Evolutionary conservation across 2,329 filamentous ascomycete genomes (phyloP), one percentile per base, ranked within the genome.

Genomic region (Cladophialophora immunda): DNA sequence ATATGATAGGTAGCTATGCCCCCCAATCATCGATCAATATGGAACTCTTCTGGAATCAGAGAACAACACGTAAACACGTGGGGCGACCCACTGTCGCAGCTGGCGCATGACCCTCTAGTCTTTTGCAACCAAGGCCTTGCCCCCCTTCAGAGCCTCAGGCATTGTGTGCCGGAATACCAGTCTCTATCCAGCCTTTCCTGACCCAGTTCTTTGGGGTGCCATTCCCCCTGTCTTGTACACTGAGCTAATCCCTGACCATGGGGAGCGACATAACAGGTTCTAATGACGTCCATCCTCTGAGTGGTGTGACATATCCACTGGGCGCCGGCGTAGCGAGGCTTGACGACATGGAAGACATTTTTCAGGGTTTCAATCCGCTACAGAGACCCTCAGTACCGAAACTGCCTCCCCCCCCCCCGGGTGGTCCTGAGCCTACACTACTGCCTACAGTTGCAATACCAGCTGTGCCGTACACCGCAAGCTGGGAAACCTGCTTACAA

Each of bases 1-100:
- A 27, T 17, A 34, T 34, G 22, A 22, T 41, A 17, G 17, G 41
- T 34, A 27, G 50, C 2, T 3, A 41, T n/a, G n/a, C 8, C 17
- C 38, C 57, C 57, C 38, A 41, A 41, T 41, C 38, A 29, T 15
- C 22, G 8, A 50, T 50, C 19, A 13, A 32, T n/a, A 36, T 32
- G 45, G 58, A 36, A 54, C 30, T 4, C n/a, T 61, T 61, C 58
- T 61, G 58, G 58, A 61, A 61, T 61, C 47, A 47, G 41, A 61
- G 45, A 53, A 52, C 29, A 38, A 47, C 36, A 59, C 57, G 45
- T 61, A 36, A 53, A 61, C 58, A 61, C 45, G 58, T 53, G 58
- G 58, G 32, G 52, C 27, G 15, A 11, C 52, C 52, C 55, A 34
- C 29, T 38, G 19, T 38, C 55, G 41, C 55, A 19, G 13, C 22